Conservation (phyloP, 2,329 filamentous ascomycete species). For the Fusarium camptoceras region DNA sequence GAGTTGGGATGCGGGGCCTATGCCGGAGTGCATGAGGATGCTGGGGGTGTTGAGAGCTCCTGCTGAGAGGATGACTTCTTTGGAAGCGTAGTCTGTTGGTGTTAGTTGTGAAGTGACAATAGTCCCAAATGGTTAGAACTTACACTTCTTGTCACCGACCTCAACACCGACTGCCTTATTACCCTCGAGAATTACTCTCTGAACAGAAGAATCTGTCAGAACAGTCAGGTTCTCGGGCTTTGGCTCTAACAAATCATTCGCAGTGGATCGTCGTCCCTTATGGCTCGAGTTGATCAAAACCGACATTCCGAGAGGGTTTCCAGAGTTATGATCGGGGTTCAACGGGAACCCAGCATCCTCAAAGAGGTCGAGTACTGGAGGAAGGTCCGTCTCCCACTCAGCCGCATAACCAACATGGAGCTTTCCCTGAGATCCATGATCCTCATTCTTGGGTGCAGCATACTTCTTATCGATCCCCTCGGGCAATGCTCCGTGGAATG, state of each 20-base stretch:
- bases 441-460: conserved; percentile 55
- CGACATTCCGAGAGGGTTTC: conserved; percentile 68
- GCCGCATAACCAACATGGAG: conserved; percentile 61
- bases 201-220: conserved; percentile 33
- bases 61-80: conserved; percentile 59
- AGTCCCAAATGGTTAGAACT: neutral
- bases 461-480: conserved; percentile 58
- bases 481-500: conserved; percentile 59
- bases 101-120: neutral
- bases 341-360: conserved; percentile 60
- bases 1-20: conserved; percentile 32
- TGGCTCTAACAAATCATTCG: conserved; percentile 60
- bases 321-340: conserved; percentile 69
- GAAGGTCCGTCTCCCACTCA: conserved; percentile 62
- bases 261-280: conserved; percentile 62
- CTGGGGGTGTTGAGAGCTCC: conserved; percentile 57
- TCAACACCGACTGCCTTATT: conserved; percentile 37
- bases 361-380: conserved; percentile 59
- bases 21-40: conserved; percentile 54
- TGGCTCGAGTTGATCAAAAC: conserved; percentile 62
- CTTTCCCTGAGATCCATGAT: conserved; percentile 63
- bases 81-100: conserved; percentile 48
- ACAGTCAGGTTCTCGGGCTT: conserved; percentile 57
- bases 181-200: conserved; percentile 31
- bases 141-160: conserved; percentile 32